These are phyloP conservation scores for Fonsecaea pedrosoi DNA, from an alignment of 2,329 filamentous ascomycete genomes.

Conservation along the genomic window DNA sequence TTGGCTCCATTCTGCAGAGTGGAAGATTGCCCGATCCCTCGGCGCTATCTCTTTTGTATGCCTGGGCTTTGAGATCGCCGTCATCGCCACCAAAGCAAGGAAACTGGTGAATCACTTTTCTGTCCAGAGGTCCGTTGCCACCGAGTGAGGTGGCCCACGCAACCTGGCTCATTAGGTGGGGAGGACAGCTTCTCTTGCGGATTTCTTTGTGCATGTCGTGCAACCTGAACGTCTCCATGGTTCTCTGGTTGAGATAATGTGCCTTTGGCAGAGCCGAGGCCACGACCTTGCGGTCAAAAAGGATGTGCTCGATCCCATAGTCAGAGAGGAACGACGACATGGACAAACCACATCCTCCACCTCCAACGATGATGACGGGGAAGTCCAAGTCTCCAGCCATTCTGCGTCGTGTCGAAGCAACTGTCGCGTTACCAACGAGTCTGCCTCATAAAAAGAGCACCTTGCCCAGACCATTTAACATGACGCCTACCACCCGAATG, in stretches of 20 bases:
- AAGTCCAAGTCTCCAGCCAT: slow-evolving; percentile 7
- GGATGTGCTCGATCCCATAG: slow-evolving; percentile 39
- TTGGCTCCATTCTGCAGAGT: slow-evolving; percentile 42
- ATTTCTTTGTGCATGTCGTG: slow-evolving; percentile 44
- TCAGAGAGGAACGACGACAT: slow-evolving; percentile 44
- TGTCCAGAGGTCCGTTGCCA: slow-evolving; percentile 31
- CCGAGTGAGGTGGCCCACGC: slow-evolving; percentile 45
- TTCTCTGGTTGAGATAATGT: slow-evolving; percentile 43
- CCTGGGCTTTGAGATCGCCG: background rate
- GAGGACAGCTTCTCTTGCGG: slow-evolving; percentile 32
- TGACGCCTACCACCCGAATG: background rate
- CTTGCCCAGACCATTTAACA: slow-evolving; percentile 1
- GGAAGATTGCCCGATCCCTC: slow-evolving; percentile 16
- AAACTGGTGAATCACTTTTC: slow-evolving; percentile 7
- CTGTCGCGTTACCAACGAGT: background rate
- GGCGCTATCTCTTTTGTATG: background rate
- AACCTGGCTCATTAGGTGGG: slow-evolving; percentile 40
- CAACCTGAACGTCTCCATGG: slow-evolving; percentile 40
- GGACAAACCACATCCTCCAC: slow-evolving; percentile 43
- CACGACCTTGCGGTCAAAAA: slow-evolving; percentile 43
- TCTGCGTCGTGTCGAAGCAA: background rate
- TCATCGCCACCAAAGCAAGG: slow-evolving; percentile 11
- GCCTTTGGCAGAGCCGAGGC: slow-evolving; percentile 47
- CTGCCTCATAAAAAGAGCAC: background rate
- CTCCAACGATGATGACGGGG: slow-evolving; percentile 43